Evolutionary conservation across 2,329 filamentous ascomycete species (phyloP), one percentile per base, ranked within the genome.

Genomic region (Ascochyta rabiei): DNA sequence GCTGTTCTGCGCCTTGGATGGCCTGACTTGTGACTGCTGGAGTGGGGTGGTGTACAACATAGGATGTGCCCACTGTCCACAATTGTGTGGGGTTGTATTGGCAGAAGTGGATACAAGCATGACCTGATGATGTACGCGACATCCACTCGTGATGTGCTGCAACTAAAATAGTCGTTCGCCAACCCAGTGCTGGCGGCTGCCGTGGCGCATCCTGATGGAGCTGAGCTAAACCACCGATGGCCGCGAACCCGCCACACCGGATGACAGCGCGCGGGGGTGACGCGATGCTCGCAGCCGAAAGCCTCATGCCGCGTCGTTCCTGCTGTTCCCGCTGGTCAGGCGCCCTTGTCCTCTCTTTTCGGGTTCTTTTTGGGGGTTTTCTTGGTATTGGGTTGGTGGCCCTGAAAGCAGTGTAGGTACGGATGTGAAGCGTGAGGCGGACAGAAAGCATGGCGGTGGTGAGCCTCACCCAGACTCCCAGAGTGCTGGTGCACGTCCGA

Each of bases 261-360:
- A 66, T 69, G 67, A 68, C 66, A 70, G 67, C 54, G 56, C 55
- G 55, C 59, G 62, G 61, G 60, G 60, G 62, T 64, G 65, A 66
- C 62, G 62, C 62, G 61, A 68, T 65, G 63, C 53, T 57, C 40
- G 48, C 59, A 56, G 52, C 53, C 48, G 45, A 59, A 59, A 53
- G 57, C 64, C 61, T 56, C 53, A 39, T 54, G 48, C 50, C 57
- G 48, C 57, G 54, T 39, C 45, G 46, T 49, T 40, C 30, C 46
- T 50, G 47, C 50, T 42, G 48, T 48, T 44, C 51, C 49, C 37
- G 46, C 64, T 56, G 51, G 59, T 61, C 62, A 62, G 60, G 56
- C 62, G 60, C 48, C 38, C 48, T 26, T 19, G 41, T 18, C 34
- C 19, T 41, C 30, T 13, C 24, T 42, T 54, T 51, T 34, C 21